Percentiles rank a stretch among this genome's conserved stretches.
These are phyloP conservation scores for Botrytis tulipae DNA, from an alignment of 2,329 filamentous ascomycete genomes.

Conservation along the genomic window DNA sequence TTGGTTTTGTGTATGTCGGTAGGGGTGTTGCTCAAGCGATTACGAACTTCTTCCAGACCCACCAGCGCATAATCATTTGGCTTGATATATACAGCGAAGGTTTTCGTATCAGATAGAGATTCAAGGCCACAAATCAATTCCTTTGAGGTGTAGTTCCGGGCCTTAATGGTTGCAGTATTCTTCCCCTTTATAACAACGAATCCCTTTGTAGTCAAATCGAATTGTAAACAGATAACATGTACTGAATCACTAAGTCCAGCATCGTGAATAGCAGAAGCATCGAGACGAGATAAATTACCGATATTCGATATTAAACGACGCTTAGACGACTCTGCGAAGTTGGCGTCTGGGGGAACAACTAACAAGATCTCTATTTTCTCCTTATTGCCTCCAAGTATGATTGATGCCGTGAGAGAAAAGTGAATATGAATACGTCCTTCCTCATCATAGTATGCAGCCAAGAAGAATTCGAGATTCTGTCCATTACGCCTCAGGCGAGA, in stretches of 20 bases:
- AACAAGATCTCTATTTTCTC: neutral
- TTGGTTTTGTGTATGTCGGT: neutral
- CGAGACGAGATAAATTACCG: neutral
- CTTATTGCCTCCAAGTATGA: neutral
- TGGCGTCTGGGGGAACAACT: neutral
- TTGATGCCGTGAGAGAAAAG: neutral
- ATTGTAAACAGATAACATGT: neutral
- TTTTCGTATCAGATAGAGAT: neutral
- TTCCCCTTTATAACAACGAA: neutral
- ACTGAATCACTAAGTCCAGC: neutral
- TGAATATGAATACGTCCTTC: neutral
- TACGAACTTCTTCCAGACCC: neutral
- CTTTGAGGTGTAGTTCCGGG: too few species aligned
- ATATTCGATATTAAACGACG: neutral
- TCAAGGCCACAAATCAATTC: neutral
- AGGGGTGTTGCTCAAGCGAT: neutral
- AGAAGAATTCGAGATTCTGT: neutral
- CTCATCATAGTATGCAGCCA: neutral
- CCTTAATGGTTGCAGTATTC: too few species aligned
- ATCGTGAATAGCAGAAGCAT: neutral
- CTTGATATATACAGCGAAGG: neutral
- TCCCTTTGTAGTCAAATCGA: neutral
- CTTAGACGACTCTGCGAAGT: neutral
- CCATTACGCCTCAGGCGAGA: neutral
- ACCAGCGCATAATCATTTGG: neutral